phyloP scores from a whole-genome alignment of 2,329 filamentous ascomycete species.

The Cladosporium sp. region DNA sequence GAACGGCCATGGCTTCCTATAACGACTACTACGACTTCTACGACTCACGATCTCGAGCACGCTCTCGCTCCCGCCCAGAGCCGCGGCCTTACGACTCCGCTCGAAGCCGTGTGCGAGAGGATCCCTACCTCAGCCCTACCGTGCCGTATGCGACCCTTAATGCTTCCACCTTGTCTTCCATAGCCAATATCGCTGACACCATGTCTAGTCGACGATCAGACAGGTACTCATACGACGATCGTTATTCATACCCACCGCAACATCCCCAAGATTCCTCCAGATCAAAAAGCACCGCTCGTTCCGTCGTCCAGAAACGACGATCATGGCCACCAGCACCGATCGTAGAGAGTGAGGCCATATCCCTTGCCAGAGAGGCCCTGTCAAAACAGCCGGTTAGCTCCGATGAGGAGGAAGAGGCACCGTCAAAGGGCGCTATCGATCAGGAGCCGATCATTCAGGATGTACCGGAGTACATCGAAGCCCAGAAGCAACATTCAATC shows the following conservation, averaged over 20 bases:
- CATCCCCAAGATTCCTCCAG: constrained; percentile 15
- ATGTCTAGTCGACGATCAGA: constrained; percentile 16
- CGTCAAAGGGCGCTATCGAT: constrained; percentile 60
- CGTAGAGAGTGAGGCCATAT: constrained; percentile 64
- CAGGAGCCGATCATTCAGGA: constrained; percentile 65
- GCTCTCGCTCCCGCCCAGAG: constrained; percentile 8
- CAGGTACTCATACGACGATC: constrained; percentile 29
- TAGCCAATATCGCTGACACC: constrained; percentile 17
- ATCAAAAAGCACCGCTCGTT: constrained; percentile 8
- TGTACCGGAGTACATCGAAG: constrained; percentile 35
- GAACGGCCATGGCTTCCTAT: constrained; percentile 25
- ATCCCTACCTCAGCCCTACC: constrained; percentile 10
- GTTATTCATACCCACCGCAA: constrained; percentile 22
- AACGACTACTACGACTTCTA: constrained; percentile 18
- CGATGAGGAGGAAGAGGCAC: constrained; percentile 50
- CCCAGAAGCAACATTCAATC: constrained; percentile 59
- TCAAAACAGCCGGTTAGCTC: constrained; percentile 30
- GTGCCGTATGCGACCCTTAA: constrained; percentile 3
- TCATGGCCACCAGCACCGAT: constrained; percentile 57
- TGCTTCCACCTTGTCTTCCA: not conserved
- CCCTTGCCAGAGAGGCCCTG: constrained; percentile 58
- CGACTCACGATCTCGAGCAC: constrained; percentile 14
- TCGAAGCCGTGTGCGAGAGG: constrained; percentile 1
- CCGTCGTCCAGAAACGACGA: constrained; percentile 16
- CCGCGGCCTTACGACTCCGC: constrained; percentile 7